Percentiles rank a stretch among this genome's conserved stretches.
phyloP scores from a whole-genome alignment of 495 filamentous ascomycete genomes.

The Elaphomyces granulatus region DNA sequence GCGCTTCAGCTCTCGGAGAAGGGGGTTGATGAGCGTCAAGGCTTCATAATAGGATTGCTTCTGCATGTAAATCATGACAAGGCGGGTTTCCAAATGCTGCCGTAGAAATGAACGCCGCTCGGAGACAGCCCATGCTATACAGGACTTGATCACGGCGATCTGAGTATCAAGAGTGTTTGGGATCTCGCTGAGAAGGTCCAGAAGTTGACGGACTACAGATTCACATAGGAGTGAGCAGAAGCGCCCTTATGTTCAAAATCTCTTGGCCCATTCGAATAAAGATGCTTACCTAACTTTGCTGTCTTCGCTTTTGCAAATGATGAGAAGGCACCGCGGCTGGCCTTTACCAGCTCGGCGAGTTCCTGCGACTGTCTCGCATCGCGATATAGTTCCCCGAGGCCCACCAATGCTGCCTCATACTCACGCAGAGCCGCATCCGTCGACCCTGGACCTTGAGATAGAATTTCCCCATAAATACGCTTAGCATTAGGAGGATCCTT shows the following conservation, averaged over 20 bases:
- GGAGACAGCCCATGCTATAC: slow-evolving; percentile 96
- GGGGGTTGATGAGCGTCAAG: slow-evolving; percentile 85
- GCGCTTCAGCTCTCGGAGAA: slow-evolving; percentile 91
- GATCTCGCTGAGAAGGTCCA: slow-evolving; percentile 88
- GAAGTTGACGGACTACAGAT: slow-evolving; percentile 77
- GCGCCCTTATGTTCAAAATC: not conserved
- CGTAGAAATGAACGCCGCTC: slow-evolving; percentile 89
- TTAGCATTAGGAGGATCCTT: slow-evolving; percentile 68
- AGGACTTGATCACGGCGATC: slow-evolving; percentile 85
- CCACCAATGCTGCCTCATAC: slow-evolving; percentile 73
- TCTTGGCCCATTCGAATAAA: slow-evolving; percentile 6
- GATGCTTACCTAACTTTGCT: slow-evolving; percentile 73
- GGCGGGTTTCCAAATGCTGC: slow-evolving; percentile 92
- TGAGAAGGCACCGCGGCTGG: slow-evolving; percentile 78
- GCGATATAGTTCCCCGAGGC: slow-evolving; percentile 80
- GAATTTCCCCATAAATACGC: slow-evolving; percentile 70
- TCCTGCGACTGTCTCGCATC: slow-evolving; percentile 79
- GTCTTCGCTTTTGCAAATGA: slow-evolving; percentile 98
- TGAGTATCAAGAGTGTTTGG: slow-evolving; percentile 89
- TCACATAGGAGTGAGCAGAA: no score
- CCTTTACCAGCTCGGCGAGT: slow-evolving; percentile 80
- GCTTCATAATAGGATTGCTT: slow-evolving; percentile 96
- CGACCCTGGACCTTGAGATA: slow-evolving; percentile 67
- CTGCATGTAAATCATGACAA: slow-evolving; percentile 86
- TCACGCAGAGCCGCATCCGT: slow-evolving; percentile 74